Conservation (phyloP, 73 alveolate species). For the Paramecium caudatum region DNA sequence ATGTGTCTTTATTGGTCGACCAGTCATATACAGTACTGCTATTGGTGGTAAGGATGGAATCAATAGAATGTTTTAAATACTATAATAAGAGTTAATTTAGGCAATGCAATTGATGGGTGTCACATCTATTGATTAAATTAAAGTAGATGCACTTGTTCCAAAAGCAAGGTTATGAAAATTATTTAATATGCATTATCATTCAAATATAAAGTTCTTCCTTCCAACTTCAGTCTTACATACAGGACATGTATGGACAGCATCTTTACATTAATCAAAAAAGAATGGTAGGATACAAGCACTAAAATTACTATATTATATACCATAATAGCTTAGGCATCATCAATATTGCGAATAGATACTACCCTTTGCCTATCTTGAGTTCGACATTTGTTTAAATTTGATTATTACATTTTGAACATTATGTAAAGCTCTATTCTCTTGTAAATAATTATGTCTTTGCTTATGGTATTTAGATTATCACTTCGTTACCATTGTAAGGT, state of each 20-base stretch:
- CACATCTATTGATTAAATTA: background rate
- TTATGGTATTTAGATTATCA: no score
- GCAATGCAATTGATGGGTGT: constrained; percentile 88
- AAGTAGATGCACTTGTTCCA: constrained; percentile 2
- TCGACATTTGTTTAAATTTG: constrained; percentile 4
- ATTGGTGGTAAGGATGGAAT: constrained; percentile 87
- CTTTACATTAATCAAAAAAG: constrained; percentile 2
- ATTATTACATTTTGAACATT: background rate
- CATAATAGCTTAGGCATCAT: background rate
- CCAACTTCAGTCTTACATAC: constrained; percentile 16
- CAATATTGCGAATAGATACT: background rate
- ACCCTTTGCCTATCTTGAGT: background rate
- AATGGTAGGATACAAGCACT: constrained; percentile 14
- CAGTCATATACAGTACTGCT: constrained; percentile 87
- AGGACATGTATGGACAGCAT: constrained; percentile 37
- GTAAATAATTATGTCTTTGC: no score
- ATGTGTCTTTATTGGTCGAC: constrained; percentile 94
- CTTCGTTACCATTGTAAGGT: no score
- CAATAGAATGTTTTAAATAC: constrained; percentile 79
- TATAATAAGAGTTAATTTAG: constrained; percentile 83
- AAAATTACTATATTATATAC: background rate
- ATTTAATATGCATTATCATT: constrained; percentile 2
- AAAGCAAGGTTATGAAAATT: background rate
- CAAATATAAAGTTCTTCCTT: constrained; percentile 38
- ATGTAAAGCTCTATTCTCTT: background rate